Evolutionary conservation across 306 rosid genomes (phyloP).

Genomic region (Comarum palustre): DNA sequence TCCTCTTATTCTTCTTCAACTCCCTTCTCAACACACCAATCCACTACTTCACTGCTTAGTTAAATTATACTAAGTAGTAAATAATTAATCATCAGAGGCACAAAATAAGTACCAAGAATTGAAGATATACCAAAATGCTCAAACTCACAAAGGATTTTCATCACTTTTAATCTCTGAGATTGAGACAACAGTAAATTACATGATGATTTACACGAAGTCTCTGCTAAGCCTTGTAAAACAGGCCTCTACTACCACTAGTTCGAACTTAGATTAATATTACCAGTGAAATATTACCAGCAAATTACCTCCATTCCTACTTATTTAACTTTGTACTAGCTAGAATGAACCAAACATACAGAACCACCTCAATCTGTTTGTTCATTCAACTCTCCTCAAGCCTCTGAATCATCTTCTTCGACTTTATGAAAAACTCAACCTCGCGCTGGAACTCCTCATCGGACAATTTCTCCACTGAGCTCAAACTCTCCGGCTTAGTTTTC

Average conservation of each 20-base stretch:
- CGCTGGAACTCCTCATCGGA: constrained; percentile 62
- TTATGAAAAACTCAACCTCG: constrained; percentile 51
- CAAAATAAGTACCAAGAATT: neutral
- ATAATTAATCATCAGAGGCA: neutral
- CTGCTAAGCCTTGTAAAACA: constrained; percentile 6
- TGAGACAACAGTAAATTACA: neutral
- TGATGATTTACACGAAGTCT: neutral
- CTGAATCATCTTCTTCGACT: constrained; percentile 35
- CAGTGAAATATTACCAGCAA: constrained; percentile 18
- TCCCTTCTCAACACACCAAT: neutral
- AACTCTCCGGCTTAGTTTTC: constrained; percentile 22
- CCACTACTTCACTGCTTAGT: neutral
- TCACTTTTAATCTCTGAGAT: neutral
- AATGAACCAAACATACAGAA: neutral
- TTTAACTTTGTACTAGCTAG: neutral
- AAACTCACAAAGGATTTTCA: neutral
- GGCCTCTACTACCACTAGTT: neutral
- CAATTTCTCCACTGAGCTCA: constrained; percentile 41
- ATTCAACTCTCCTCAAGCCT: neutral
- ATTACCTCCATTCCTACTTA: neutral
- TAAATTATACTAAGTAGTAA: neutral
- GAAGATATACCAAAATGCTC: neutral
- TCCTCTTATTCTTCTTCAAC: neutral
- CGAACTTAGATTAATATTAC: neutral
- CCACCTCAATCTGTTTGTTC: neutral